Base-by-base conservation (phyloP, 2,329 filamentous ascomycete species). In the Alternaria solani region DNA sequence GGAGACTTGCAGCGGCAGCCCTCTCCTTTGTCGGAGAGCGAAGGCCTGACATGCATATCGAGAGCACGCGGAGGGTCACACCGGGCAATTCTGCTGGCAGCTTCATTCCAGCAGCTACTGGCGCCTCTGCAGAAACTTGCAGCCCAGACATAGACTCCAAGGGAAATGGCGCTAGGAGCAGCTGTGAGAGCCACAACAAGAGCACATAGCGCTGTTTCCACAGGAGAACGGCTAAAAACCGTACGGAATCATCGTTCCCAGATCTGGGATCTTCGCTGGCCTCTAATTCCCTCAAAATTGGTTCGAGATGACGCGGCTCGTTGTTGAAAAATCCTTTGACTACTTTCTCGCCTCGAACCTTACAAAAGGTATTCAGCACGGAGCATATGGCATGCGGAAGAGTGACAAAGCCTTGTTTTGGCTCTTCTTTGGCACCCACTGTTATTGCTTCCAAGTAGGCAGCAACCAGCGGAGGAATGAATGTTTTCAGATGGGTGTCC, bases 131-230 rank as follows among this genome's bases (percentile, higher is more conserved):
- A 9, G 75, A 73, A 4, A 68, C 64, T n/a, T 76, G 69, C 2
- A 70, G 51, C 12, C 81, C 81, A 1, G 94, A 97, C 62, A 99
- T 94, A 2, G 92, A 93, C 2, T 89, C 86, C 53, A 99, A 82
- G 70, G 97, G 94, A 78, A 99, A 99, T 0, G 95, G 95, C 1
- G 93, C 93, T 32, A 85, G 73, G 61, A 83, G 75, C 7, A 85
- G 67, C 63, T 84, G 82, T 1, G 81, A 82, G 1, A 84, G 86
- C 95, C 95, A 99, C 9, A 97, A 83, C 5, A 98, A 82, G 43
- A 94, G 88, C 18, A 97, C 83, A 73, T 97, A 98, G 55, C 91
- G 86, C 78, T 97, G 91, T 75, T 97, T 90, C 95, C 95, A 99
- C 20, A 74, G 71, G 16, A 70, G 63, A 16, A 71, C 64, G 5